Evolutionary conservation across 225 moss, liverwort and hornwort genomes (phyloP), one percentile per base, ranked within the genome.

Genomic region (Ulota crispa): DNA sequence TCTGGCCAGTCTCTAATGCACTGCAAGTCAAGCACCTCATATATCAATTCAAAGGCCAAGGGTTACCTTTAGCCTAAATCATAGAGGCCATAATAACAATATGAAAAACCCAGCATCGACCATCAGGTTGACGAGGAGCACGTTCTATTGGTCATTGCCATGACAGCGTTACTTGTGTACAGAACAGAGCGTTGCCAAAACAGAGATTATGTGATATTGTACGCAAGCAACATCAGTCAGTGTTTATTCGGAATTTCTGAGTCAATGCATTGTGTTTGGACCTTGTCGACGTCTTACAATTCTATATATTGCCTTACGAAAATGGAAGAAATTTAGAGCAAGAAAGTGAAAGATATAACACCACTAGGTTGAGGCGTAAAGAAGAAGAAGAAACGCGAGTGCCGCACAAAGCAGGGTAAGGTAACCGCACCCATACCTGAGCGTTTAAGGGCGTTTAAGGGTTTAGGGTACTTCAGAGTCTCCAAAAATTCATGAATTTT

Each of bases 1-100:
- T 92, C 94, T 18, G 98, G 93, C 98, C 98, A 99, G 72, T 95
- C 93, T 85, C 86, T 89, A 43, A 95, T 94, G 81, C 94, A 99
- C 98, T 99, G 89, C 68, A 71, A 81, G 62, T 57, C 65, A 77
- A 73, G 68, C 67, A 79, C 28, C 65, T 68, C 39, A 83, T n/a
- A 66, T 27, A 69, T 41, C 72, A 62, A 56, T 80, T 62, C 64
- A 19, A 64, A 63, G 63, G 56, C 56, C 32, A 78, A 72, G 73
- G 50, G 50, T 62, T n/a, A n/a, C n/a, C n/a, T 62, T 37, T 32
- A 66, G 43, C 61, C 23, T 53, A 23, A 39, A 39, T 60, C 72
- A 39, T 64, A 78, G 41, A 73, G 45, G 54, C 34, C 68, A 78
- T 53, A 36, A 65, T 56, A 20, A 16, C 72, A 66, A n/a, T 11